Conservation (phyloP, 1,284 basidiomycete genomes). For the Melampsora larici-populina region DNA sequence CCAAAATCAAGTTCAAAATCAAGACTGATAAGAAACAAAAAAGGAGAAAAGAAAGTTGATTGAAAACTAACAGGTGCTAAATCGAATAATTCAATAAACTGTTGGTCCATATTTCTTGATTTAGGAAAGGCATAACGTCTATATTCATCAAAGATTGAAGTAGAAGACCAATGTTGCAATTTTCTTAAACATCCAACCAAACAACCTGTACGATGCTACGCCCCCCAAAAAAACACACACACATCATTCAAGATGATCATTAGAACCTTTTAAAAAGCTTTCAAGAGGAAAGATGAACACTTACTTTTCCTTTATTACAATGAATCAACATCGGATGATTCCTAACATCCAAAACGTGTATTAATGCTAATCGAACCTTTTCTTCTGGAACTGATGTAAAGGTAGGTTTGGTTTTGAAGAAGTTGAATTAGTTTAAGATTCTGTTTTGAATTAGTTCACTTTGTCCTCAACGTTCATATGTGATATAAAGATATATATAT, state of each 20-base stretch:
- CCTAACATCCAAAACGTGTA: conserved; percentile 59
- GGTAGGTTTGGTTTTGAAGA: neutral
- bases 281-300: conserved; percentile 34
- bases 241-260: too few relatives aligned
- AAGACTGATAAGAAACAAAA: neutral
- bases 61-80: conserved; percentile 13
- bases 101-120: conserved; percentile 59
- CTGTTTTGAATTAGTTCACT: neutral
- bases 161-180: conserved; percentile 59
- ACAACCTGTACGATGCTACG: conserved; percentile 60
- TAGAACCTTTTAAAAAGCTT: too few relatives aligned
- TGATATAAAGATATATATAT: too few relatives aligned
- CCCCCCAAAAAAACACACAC: neutral
- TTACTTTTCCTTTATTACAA: conserved; percentile 62
- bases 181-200: conserved; percentile 60
- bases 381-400: conserved; percentile 58
- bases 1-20: neutral
- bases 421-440: neutral
- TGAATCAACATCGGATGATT: conserved; percentile 62
- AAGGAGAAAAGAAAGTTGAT: neutral
- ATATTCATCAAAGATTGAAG: conserved; percentile 62
- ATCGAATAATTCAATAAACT: conserved; percentile 60
- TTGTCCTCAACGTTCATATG: neutral
- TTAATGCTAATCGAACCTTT: conserved; percentile 59
- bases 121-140: conserved; percentile 59